Evolutionary conservation across 2,329 filamentous ascomycete genomes (phyloP), one percentile per base, ranked within the genome.

Genomic region (Diaporthe capsici): DNA sequence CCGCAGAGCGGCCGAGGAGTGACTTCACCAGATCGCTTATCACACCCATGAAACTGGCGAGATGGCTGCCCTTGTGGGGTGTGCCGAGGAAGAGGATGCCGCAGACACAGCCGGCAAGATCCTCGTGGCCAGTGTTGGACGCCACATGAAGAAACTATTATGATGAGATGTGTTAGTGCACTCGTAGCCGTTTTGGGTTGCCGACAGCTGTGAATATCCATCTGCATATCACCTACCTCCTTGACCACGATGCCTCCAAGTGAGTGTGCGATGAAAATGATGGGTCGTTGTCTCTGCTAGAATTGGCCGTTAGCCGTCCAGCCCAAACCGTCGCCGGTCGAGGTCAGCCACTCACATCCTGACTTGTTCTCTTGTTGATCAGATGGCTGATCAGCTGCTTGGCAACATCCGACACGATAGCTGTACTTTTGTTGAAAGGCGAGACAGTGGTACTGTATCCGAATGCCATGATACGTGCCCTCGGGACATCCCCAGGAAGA

Each of bases 1-100:
- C 55, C 13, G 55, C 70, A 39, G 70, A 60, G 20, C 70, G 55
- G 31, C 70, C 55, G 17, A 72, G 55, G 12, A 72, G 70, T 20
- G 70, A 49, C 9, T 61, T 72, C 25, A 72, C 55, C 20, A 72
- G 20, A 15, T 49, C 55, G 28, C 70, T 72, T 20, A 61, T 39
- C n/a, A 72, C 71, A 34, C 58, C 44, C 71, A 72, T 63, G 44
- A 72, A 72, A 20, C 71, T 72, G 44, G 71, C 71, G 17, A 61
- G 57, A 63, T 72, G 44, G 3, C 71, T 72, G 28, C 71, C 71
- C 28, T 47, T 72, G 15, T 72, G 71, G 34, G 71, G 57, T 13
- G 57, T 72, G 4, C 57, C 57, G 7, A 72, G 71, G n/a, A 63
- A 72, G 9, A 72, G 57, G 9, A 72, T 72, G 12, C 71, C 71